Evolutionary conservation across 202 grass and related monocot species (phyloP).

Genomic region (Eragrostis tef): DNA sequence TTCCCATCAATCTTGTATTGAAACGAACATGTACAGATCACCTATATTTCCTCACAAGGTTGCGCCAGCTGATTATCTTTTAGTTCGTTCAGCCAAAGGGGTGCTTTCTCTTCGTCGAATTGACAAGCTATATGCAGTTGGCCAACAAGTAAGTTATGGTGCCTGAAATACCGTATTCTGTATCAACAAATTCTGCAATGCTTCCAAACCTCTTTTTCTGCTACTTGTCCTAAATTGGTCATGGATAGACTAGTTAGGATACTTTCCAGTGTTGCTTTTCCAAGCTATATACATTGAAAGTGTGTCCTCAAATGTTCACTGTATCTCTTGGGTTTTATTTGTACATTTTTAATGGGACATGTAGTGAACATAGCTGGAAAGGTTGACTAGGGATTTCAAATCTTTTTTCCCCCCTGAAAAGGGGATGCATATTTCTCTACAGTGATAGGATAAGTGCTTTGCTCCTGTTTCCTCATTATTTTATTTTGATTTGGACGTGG

Average conservation of each 20-base stretch:
- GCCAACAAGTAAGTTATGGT: slow-evolving; percentile 76
- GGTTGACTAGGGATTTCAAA: neutral
- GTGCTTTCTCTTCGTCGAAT: slow-evolving; percentile 81
- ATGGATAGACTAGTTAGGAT: slow-evolving; percentile 11
- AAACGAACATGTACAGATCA: slow-evolving; percentile 93
- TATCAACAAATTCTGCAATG: slow-evolving; percentile 33
- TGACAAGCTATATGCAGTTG: slow-evolving; percentile 85
- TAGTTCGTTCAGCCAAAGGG: slow-evolving; percentile 91
- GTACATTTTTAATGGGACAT: neutral
- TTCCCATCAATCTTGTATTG: slow-evolving; percentile 80
- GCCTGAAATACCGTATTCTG: slow-evolving; percentile 38
- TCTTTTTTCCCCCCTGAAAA: neutral
- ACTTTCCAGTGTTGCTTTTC: slow-evolving; percentile 18
- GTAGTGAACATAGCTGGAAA: neutral
- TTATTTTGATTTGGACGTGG: neutral
- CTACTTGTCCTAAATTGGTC: slow-evolving; percentile 11
- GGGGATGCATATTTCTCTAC: neutral
- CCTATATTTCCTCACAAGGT: slow-evolving; percentile 92
- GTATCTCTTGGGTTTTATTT: slow-evolving; percentile 17
- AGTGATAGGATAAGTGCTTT: neutral
- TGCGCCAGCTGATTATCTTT: slow-evolving; percentile 77
- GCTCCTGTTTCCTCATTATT: neutral
- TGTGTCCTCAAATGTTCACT: slow-evolving; percentile 27
- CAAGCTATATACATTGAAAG: neutral
- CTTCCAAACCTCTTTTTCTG: slow-evolving; percentile 33